Conservation (phyloP, 192 early-diverging fungal species). For the Gaertneriomyces sp. region DNA sequence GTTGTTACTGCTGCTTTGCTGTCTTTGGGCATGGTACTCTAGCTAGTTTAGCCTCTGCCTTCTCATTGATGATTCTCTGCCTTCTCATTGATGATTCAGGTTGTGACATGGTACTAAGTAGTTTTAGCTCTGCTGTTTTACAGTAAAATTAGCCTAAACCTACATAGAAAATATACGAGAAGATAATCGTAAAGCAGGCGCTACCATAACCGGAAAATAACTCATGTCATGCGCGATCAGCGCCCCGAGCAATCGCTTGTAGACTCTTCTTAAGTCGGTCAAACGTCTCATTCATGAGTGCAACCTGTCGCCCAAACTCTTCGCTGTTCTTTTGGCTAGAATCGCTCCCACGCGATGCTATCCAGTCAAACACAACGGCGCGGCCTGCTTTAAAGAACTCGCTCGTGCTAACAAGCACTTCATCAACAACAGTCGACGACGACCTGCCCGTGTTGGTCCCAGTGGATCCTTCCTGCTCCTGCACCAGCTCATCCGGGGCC, state of each 20-base stretch:
- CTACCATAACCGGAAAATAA: no score
- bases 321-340: background rate
- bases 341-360: conserved; percentile 17
- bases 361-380: conserved; percentile 15
- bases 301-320: conserved; percentile 4
- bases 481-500: conserved; percentile 10
- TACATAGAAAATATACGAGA: no score
- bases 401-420: conserved; percentile 1
- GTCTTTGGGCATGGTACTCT: no score
- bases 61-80: no score
- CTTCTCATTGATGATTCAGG: no score
- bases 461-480: background rate
- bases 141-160: no score
- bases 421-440: conserved; percentile 3
- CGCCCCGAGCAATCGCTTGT: conserved; percentile 9
- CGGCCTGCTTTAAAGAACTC: conserved; percentile 7
- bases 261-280: background rate
- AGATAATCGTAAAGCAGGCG: no score
- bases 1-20: no score
- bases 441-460: background rate
- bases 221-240: background rate
- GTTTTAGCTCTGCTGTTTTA: no score
- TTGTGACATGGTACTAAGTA: no score
- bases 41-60: no score
- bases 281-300: background rate